A percentile compares a stretch with the other conserved stretches of the same genome.
Conservation (phyloP, 176 grass and related monocot genomes). For the sorghum (Sorghum bicolor) region DNA sequence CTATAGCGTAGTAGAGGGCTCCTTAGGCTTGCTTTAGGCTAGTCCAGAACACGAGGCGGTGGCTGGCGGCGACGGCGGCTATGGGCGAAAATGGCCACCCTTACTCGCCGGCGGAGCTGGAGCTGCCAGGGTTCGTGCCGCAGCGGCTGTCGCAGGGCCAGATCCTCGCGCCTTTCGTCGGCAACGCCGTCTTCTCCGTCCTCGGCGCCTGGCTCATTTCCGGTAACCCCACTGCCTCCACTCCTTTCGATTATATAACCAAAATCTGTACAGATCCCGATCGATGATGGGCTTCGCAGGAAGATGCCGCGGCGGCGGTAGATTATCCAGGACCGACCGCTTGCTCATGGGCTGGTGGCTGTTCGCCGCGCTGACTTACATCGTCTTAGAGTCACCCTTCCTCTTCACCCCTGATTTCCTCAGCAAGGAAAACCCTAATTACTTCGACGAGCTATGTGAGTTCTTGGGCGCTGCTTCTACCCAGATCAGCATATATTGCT, state of each 20-base stretch:
- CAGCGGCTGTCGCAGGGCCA: conserved; percentile 53
- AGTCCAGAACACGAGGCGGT: background rate
- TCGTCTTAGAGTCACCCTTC: conserved; percentile 64
- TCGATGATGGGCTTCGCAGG: conserved; percentile 24
- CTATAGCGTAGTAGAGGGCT: background rate
- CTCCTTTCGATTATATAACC: too few relatives aligned
- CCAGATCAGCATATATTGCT: too few relatives aligned
- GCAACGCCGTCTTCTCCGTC: conserved; percentile 46
- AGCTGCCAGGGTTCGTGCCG: conserved; percentile 49
- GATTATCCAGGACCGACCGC: conserved; percentile 53
- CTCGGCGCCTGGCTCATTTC: conserved; percentile 64
- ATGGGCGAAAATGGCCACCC: conserved; percentile 31
- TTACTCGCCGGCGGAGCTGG: conserved; percentile 59
- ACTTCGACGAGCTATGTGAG: conserved; percentile 77
- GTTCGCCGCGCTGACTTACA: conserved; percentile 71
- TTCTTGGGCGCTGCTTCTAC: too few relatives aligned
- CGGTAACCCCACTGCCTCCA: conserved; percentile 10
- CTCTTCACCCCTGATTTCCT: conserved; percentile 62
- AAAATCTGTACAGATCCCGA: background rate
- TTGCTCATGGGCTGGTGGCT: conserved; percentile 91
- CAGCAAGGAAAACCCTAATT: conserved; percentile 46
- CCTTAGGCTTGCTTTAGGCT: background rate
- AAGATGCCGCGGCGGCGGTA: conserved; percentile 17
- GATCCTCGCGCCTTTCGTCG: conserved; percentile 53
- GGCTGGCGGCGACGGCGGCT: background rate